Conservation (phyloP, 2,329 filamentous ascomycete genomes). For the Colletotrichum lentis region DNA sequence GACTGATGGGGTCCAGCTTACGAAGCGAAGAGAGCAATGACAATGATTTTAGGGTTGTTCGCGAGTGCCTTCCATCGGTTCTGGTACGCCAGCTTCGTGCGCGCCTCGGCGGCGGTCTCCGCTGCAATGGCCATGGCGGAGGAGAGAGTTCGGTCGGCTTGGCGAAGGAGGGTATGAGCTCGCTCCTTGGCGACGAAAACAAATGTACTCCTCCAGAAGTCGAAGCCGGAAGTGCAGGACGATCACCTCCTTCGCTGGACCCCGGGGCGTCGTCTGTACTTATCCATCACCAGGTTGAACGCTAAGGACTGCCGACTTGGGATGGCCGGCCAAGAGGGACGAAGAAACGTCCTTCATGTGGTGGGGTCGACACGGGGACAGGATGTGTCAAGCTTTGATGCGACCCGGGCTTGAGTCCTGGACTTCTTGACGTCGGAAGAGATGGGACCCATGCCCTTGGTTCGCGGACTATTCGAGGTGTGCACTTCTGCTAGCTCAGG, state of each 20-base stretch:
- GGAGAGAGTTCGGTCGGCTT: background rate
- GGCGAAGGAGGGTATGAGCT: background rate
- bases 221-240: background rate
- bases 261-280: slow-evolving; percentile 21
- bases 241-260: background rate
- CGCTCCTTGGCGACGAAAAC: background rate
- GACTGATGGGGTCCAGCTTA: slow-evolving; percentile 39
- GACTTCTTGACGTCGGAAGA: slow-evolving; percentile 7
- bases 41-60: slow-evolving; percentile 49
- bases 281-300: slow-evolving; percentile 18
- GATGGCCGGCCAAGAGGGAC: slow-evolving; percentile 9
- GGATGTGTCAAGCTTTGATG: slow-evolving; percentile 31
- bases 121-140: slow-evolving; percentile 24
- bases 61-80: slow-evolving; percentile 45
- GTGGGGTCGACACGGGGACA: slow-evolving; percentile 26
- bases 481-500: slow-evolving; percentile 2
- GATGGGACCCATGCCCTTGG: slow-evolving; percentile 26
- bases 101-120: slow-evolving; percentile 30
- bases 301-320: slow-evolving; percentile 32
- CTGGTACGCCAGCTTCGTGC: slow-evolving; percentile 32
- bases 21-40: slow-evolving; percentile 54
- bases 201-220: background rate
- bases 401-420: slow-evolving; percentile 17
- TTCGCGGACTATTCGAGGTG: slow-evolving; percentile 8
- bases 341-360: slow-evolving; percentile 9